These are phyloP conservation scores for Saccharomyces hybrid DNA, from an alignment of 1,139 yeast genomes.

Conservation along the genomic window DNA sequence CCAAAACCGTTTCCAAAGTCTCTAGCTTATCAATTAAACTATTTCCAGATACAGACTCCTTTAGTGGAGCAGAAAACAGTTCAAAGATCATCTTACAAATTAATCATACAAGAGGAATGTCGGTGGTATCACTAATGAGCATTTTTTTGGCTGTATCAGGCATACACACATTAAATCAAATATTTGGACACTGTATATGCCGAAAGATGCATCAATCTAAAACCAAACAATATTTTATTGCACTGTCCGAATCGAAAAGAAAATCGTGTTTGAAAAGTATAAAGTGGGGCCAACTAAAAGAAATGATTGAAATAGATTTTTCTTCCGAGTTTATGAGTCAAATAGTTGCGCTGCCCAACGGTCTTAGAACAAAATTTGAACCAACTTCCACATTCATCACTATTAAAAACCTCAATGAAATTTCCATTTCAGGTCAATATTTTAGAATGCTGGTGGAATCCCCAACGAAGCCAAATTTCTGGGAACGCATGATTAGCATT, in stretches of 20 bases:
- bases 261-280: constrained; percentile 14
- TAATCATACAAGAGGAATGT: constrained; percentile 32
- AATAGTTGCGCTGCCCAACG: constrained; percentile 39
- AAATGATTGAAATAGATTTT: constrained; percentile 21
- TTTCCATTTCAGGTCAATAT: constrained; percentile 32
- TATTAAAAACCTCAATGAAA: constrained; percentile 14
- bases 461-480: constrained; percentile 40
- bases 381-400: constrained; percentile 26
- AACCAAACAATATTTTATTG: constrained; percentile 23
- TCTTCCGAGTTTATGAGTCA: constrained; percentile 25
- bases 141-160: constrained; percentile 50
- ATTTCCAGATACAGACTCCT: constrained; percentile 26
- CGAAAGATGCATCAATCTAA: constrained; percentile 27
- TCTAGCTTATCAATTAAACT: constrained; percentile 23
- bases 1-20: constrained; percentile 30
- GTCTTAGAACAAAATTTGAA: constrained; percentile 45
- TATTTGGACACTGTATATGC: constrained; percentile 32
- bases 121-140: constrained; percentile 42
- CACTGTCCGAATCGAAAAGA: constrained; percentile 18
- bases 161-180: constrained; percentile 44
- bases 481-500: constrained; percentile 45
- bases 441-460: constrained; percentile 48
- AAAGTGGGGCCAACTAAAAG: constrained; percentile 18
- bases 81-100: constrained; percentile 33
- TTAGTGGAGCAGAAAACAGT: constrained; percentile 15